Conservation (phyloP, 345 rosid species). For the Lagerstroemia speciosa region DNA sequence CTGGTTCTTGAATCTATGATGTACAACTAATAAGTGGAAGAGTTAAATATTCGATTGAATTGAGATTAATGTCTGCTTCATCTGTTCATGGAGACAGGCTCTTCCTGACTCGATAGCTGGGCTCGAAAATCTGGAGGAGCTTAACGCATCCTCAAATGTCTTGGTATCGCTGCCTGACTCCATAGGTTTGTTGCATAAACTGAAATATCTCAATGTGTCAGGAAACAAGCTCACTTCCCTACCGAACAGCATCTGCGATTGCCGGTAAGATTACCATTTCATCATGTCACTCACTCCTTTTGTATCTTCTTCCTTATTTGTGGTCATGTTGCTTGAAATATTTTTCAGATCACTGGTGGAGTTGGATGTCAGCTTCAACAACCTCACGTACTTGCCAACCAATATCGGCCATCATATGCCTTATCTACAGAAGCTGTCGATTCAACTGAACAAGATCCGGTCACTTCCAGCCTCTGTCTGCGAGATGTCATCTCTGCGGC, state of each 20-base stretch:
- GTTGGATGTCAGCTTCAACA: constrained; percentile 74
- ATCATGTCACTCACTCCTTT: neutral
- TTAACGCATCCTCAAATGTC: constrained; percentile 66
- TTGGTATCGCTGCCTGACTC: constrained; percentile 74
- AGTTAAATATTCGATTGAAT: neutral
- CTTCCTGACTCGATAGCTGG: constrained; percentile 91
- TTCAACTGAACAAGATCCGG: constrained; percentile 72
- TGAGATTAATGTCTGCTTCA: constrained; percentile 7
- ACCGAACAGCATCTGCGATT: constrained; percentile 65
- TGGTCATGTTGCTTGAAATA: neutral
- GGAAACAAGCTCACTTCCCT: constrained; percentile 63
- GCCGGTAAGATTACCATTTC: constrained; percentile 44
- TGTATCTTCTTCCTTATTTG: neutral
- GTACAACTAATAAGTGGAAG: too few relatives aligned
- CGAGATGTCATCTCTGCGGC: constrained; percentile 54
- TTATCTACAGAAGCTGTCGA: constrained; percentile 45
- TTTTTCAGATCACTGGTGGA: constrained; percentile 48
- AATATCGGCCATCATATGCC: constrained; percentile 69
- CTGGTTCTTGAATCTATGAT: neutral
- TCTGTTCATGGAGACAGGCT: constrained; percentile 32
- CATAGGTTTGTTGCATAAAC: constrained; percentile 53
- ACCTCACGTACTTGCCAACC: constrained; percentile 68
- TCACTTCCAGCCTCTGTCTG: constrained; percentile 64
- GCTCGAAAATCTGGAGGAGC: constrained; percentile 61
- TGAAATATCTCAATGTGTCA: constrained; percentile 62